Evolutionary conservation across 768 basidiomycete species (phyloP), one percentile per base, ranked within the genome.

Genomic region (Boletellus ananas): DNA sequence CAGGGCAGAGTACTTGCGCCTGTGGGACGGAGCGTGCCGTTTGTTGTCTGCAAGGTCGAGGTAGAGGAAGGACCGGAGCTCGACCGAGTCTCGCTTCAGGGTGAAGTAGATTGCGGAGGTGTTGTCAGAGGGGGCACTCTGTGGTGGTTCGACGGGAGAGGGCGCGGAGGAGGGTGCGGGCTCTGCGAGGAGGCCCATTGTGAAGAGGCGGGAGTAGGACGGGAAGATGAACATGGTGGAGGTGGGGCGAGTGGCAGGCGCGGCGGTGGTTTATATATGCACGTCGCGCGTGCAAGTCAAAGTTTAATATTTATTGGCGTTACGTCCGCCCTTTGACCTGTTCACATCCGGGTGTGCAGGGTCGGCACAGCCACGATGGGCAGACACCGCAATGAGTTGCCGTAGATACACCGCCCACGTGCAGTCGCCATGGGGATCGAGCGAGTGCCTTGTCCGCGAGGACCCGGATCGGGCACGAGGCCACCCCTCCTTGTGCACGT

Each of bases 131-230:
- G 51, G 25, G 14, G 54, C 31, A 21, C 35, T 55, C 36, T 42
- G 50, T 3, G 49, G 45, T 4, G 25, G 25, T 27, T 4, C 25
- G 25, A 27, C 25, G 25, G 25, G 4, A 0, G 34, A 36, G 6
- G 64, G 45, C n/a, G n/a, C n/a, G 16, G 60, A 55, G 53, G 29
- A 3, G 18, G 18, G 40, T 45, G 44, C 34, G 20, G 50, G 58
- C 33, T 73, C 72, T 13, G 74, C 74, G 34, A 81, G 69, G 34
- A 82, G 72, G 37, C 83, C 83, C 4, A 76, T 78, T 4, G 79
- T 85, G 77, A 85, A 85, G 68, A 85, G 79, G 37, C 80, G 75
- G 0, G 81, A 83, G 57, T 85, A 84, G 2, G 55, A 61, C 2
- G 61, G 29, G 21, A 57, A 38, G 47, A 60, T 63, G 41, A 43